Evolutionary conservation across 2,329 filamentous ascomycete genomes (phyloP).

Genomic region (Colletotrichum liriopes): DNA sequence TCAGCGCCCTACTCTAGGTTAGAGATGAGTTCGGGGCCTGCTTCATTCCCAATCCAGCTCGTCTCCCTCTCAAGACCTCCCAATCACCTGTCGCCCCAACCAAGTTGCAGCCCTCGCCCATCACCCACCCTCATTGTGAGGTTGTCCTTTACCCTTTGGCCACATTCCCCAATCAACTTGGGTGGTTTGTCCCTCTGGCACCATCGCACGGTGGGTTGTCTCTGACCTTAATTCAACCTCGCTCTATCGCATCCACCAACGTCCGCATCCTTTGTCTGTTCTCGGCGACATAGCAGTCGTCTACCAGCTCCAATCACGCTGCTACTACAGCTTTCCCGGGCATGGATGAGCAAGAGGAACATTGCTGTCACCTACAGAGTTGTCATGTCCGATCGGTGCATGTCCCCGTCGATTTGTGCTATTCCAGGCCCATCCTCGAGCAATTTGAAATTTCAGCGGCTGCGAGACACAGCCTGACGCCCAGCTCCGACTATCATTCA

Average conservation of each 20-base stretch:
- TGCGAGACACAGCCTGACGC: neutral
- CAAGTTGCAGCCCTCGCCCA: neutral
- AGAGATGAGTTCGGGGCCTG: slow-evolving; percentile 1
- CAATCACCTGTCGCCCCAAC: neutral
- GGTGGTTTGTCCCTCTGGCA: neutral
- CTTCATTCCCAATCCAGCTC: slow-evolving; percentile 1
- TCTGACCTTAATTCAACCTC: slow-evolving; percentile 12
- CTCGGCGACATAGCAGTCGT: neutral
- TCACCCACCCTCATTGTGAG: neutral
- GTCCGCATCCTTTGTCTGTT: neutral
- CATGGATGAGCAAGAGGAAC: slow-evolving; percentile 17
- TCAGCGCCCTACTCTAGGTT: neutral
- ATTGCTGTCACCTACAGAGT: neutral
- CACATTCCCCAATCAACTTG: neutral
- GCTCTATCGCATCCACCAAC: neutral
- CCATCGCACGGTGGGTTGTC: neutral
- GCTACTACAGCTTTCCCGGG: slow-evolving; percentile 15
- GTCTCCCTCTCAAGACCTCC: neutral
- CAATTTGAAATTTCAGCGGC: neutral
- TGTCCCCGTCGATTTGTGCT: neutral
- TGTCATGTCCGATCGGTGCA: neutral
- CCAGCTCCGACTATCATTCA: no score
- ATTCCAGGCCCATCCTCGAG: neutral
- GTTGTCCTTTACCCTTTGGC: neutral
- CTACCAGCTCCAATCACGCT: neutral